Evolutionary conservation across 352 stramenopile genomes (phyloP), one percentile per base, ranked within the genome.

Genomic region (Saprolegnia parasitica): DNA sequence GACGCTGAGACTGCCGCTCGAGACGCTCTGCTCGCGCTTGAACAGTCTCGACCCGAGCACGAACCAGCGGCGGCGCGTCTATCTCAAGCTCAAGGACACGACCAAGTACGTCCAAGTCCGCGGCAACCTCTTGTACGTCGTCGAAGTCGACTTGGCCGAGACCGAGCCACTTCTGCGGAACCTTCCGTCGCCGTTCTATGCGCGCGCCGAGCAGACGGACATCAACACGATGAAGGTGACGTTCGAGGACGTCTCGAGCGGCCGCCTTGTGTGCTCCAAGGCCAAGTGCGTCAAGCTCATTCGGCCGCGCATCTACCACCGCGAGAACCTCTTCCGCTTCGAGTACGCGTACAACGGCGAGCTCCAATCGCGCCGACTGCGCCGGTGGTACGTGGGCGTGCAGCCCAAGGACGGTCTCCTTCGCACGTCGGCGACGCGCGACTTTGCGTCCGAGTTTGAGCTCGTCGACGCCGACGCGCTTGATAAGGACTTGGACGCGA

Each of bases 321-420:
- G 83, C 23, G 84, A 86, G 66, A 78, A 76, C 52, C 73, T 76
- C 58, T 91, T 91, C 67, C 77, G 81, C 54, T 91, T 91, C 49
- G 81, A 91, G 58, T 75, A 81, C 23, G 73, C 75, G n/a, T 89
- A 79, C 79, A 76, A 84, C 39, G 80, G 81, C 56, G 81, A 89
- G 75, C 71, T 91, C n/a, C 81, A 89, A 71, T 89, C 81, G 61
- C 74, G 84, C 0, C 78, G 83, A 16, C 75, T 88, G 47, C 79
- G 81, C 5, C 78, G 82, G 8, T 91, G 83, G 83, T 89, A 88
- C 62, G 68, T 91, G 29, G 83, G 83, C 47, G 80, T 78, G 5
- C 81, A 87, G 72, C 88, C 76, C 35, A 82, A 80, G 1, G 79
- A 91, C 65, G 83, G 83, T 9, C 66, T 89, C 45, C 56, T 91